A percentile compares a stretch with the other conserved stretches of the same genome.
Evolutionary conservation across 2,329 filamentous ascomycete species (phyloP).

Genomic region (Fusarium sp.): DNA sequence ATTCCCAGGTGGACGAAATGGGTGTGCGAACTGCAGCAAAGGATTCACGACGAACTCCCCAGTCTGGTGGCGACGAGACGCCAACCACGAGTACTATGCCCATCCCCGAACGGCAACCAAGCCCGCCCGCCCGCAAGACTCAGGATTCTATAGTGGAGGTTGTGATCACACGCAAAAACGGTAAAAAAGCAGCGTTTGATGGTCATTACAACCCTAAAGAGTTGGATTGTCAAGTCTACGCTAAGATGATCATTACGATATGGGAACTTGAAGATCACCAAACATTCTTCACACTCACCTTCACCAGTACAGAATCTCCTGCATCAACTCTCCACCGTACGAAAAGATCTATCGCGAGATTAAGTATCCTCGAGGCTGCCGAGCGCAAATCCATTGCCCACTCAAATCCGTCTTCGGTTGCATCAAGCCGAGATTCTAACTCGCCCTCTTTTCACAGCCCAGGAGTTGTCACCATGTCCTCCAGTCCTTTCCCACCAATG

Average conservation of each 20-base stretch:
- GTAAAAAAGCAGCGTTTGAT: constrained; percentile 54
- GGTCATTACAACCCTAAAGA: constrained; percentile 50
- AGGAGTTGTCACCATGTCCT: constrained; percentile 62
- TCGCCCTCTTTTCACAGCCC: constrained; percentile 64
- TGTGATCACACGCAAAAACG: constrained; percentile 65
- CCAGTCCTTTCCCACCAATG: constrained; percentile 72
- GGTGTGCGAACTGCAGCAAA: constrained; percentile 44
- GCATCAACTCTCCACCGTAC: constrained; percentile 47
- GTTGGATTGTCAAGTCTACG: constrained; percentile 61
- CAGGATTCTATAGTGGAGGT: constrained; percentile 77
- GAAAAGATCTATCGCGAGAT: constrained; percentile 54
- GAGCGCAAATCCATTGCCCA: constrained; percentile 58
- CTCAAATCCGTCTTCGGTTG: constrained; percentile 59
- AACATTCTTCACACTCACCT: constrained; percentile 79
- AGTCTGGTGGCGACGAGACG: constrained; percentile 49
- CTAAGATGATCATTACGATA: constrained; percentile 81
- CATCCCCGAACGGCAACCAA: constrained; percentile 49
- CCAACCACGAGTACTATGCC: constrained; percentile 47
- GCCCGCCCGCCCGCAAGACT: constrained; percentile 45
- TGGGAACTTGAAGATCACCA: constrained; percentile 76
- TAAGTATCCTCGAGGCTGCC: constrained; percentile 57
- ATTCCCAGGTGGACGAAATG: constrained; percentile 61
- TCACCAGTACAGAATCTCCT: constrained; percentile 69
- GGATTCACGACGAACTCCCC: constrained; percentile 34
- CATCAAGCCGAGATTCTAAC: constrained; percentile 60